Conservation (phyloP, 2,329 filamentous ascomycete genomes). For the Myotisia sp. region DNA sequence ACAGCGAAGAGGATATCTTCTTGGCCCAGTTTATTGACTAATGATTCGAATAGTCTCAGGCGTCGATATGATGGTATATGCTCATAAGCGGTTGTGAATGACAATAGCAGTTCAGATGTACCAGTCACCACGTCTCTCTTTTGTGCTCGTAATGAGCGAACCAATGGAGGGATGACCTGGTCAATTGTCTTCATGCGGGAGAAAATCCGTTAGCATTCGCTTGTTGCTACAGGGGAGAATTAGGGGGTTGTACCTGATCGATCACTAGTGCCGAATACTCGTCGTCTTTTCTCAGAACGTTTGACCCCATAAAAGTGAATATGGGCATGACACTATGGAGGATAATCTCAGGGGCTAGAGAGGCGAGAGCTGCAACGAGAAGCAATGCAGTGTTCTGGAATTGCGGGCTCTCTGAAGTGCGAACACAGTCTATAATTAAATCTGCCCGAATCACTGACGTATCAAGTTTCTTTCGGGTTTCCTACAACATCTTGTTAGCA, state of each 20-base stretch:
- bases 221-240: conserved; percentile 1
- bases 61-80: conserved; percentile 83
- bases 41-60: conserved; percentile 65
- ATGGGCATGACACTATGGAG: conserved; percentile 98
- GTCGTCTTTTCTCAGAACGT: conserved; percentile 79
- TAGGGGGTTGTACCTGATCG: conserved; percentile 41
- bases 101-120: conserved; percentile 78
- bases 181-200: conserved; percentile 58
- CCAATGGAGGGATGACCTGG: conserved; percentile 81
- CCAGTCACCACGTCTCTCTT: conserved; percentile 67
- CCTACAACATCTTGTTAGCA: conserved; percentile 6
- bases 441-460: conserved; percentile 72
- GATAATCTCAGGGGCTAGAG: conserved; percentile 76
- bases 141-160: conserved; percentile 64
- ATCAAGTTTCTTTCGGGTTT: conserved; percentile 45
- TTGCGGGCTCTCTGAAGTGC: conserved; percentile 78
- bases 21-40: conserved; percentile 72
- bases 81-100: conserved; percentile 91
- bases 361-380: conserved; percentile 72
- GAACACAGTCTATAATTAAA: conserved; percentile 82
- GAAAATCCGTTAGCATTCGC: not conserved
- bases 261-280: conserved; percentile 96
- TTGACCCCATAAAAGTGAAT: conserved; percentile 94
- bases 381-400: conserved; percentile 86
- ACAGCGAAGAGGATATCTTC: conserved; percentile 81